Base-by-base conservation (phyloP, 2,329 filamentous ascomycete genomes). In the Monosporascus sp. region DNA sequence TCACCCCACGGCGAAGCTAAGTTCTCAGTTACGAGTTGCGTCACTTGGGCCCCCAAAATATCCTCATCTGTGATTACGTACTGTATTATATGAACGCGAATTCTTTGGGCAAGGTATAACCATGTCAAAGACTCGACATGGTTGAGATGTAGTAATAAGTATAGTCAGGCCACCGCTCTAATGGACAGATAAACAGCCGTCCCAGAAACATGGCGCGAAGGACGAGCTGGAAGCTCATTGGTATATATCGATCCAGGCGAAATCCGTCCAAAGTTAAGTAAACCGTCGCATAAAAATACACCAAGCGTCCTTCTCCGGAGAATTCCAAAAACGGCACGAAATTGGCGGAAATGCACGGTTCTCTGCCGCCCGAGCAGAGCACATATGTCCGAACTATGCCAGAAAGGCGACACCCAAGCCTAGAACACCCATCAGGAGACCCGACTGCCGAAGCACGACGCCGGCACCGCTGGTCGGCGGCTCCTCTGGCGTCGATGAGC, bases 331-430 rank as follows among this genome's bases (percentile, higher is more conserved):
- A 2, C 17, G 8, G 52, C 55, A 55, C 40, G 55, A 57, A 59
- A 44, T 48, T 60, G 31, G 4, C 31, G 31, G 28, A 35, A 35
- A 35, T 11, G 31, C 31, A 14, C 4, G 31, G 5, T 35, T 35
- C 31, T 35, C 11, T 4, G 4, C 31, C 11, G 31, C 31, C 28
- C 31, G 9, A 14, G 31, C 11, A 14, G 28, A 31, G 31, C 31
- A 35, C 9, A 11, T 9, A 14, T 35, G 5, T 35, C 31, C 31
- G 31, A 5, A 35, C 11, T 63, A 68, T 2, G 57, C 58, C 35
- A 67, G 46, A 9, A 68, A 47, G 49, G 61, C 55, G n/a, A 61
- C 65, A 26, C 64, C 62, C 38, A 65, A 53, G 14, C 59, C 65
- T 48, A 67, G 45, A 3, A 58, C 60, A 51, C 60, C 64, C 49